Base-by-base conservation (phyloP, 768 basidiomycete species). In the Rossbeevera mucosa region DNA sequence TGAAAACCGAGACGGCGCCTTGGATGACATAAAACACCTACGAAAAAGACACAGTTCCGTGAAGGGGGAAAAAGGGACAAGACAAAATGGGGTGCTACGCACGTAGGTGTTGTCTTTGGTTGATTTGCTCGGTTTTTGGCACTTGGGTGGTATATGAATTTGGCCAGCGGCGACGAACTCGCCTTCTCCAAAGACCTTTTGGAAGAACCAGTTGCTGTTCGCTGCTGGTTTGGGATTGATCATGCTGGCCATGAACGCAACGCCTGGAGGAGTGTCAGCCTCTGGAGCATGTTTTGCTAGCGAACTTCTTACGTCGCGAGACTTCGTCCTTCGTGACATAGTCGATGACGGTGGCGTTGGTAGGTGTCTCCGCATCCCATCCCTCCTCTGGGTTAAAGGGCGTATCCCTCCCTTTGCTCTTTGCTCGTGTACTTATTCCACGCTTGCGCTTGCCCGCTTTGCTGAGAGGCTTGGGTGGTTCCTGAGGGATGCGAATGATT, bases 91-190 rank as follows among this genome's bases (percentile, higher is more conserved):
- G n/a, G 5, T 38, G 30, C 21, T 8, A 76, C 89, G 59, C 56
- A 93, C 91, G 65, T 90, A 94, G 22, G 91, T 91, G 59, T 98
- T 99, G 63, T 98, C 96, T 64, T 89, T 94, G 1, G 93, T 83
- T 21, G 81, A 79, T 66, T 98, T 98, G 53, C 80, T 83, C 13
- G 89, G 88, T 69, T 99, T 99, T 54, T 80, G 75, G n/a, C 81
- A 80, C 7, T 80, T 74, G 1, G 88, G 81, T 4, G 92, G 92
- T 36, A 98, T 87, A 48, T 80, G 75, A 42, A 98, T 76, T 56
- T 93, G 82, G 0, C 96, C 96, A 26, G 91, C 87, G 1, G 94
- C 95, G 54, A 97, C 83, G 65, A 91, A 97, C 42, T 90, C 83
- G 43, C 83, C 89, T 56, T 98, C 95, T 24, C 87, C 85, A 62